Conservation (phyloP, 768 basidiomycete genomes). For the Mycena vitilis region DNA sequence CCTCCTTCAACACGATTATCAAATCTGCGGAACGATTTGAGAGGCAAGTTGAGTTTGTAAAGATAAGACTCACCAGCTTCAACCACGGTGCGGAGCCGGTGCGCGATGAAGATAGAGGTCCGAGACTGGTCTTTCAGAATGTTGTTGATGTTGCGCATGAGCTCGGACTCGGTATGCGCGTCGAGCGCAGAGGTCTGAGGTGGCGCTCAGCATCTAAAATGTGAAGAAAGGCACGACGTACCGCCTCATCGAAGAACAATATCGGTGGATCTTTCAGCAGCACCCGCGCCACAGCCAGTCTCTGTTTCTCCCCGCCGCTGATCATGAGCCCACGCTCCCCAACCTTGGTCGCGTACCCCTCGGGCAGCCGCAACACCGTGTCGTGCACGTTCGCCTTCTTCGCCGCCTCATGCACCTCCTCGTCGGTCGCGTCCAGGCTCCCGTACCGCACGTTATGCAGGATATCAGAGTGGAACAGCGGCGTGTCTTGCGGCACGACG, state of each 20-base stretch:
- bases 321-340: conserved; percentile 99
- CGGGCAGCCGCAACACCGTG: conserved; percentile 83
- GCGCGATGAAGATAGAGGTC: conserved; percentile 98
- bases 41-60: too few relatives aligned
- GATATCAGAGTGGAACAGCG: conserved; percentile 95
- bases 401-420: conserved; percentile 88
- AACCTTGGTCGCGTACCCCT: conserved; percentile 90
- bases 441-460: conserved; percentile 98
- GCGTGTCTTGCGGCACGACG: conserved; percentile 98
- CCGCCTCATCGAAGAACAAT: conserved; percentile 98
- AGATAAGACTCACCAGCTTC: conserved; percentile 74
- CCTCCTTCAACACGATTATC: conserved; percentile 95
- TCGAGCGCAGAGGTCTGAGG: conserved; percentile 93
- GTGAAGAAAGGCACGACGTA: conserved; percentile 54
- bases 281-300: conserved; percentile 93
- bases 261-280: conserved; percentile 96
- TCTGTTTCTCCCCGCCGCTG: conserved; percentile 97
- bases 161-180: conserved; percentile 92
- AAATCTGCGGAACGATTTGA: conserved; percentile 62
- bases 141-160: conserved; percentile 93
- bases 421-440: conserved; percentile 85
- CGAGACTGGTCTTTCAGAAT: conserved; percentile 80
- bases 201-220: conserved; percentile 11
- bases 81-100: conserved; percentile 88
- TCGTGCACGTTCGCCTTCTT: conserved; percentile 89